Evolutionary conservation across 2,329 filamentous ascomycete genomes (phyloP).

Genomic region (Colletotrichum liriopes): DNA sequence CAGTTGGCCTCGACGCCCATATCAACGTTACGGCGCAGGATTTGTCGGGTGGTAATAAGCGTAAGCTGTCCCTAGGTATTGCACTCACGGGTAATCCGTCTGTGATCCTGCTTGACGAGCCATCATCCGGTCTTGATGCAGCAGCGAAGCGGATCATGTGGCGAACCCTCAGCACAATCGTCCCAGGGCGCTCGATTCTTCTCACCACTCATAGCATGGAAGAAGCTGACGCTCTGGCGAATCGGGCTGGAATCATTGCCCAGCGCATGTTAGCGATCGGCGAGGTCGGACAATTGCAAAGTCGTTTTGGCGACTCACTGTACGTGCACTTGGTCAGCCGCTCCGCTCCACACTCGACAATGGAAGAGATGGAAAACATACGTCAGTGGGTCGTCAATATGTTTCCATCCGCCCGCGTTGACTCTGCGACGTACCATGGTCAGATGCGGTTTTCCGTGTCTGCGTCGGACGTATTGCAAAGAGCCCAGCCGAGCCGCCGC

Average conservation of each 20-base stretch:
- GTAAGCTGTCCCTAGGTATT: conserved; percentile 90
- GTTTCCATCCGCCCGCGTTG: conserved; percentile 78
- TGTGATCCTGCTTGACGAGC: conserved; percentile 91
- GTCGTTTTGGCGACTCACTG: conserved; percentile 82
- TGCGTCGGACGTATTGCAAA: conserved; percentile 35
- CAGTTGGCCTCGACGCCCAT: conserved; percentile 83
- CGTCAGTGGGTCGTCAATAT: conserved; percentile 74
- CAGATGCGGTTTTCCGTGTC: conserved; percentile 49
- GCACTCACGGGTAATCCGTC: conserved; percentile 93
- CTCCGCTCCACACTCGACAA: conserved; percentile 80
- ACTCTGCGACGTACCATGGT: conserved; percentile 65
- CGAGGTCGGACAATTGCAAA: conserved; percentile 78
- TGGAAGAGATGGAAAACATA: conserved; percentile 77
- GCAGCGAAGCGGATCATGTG: conserved; percentile 95
- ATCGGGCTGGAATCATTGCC: conserved; percentile 88
- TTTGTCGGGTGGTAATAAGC: conserved; percentile 91
- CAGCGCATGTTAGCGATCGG: conserved; percentile 89
- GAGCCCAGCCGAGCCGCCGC: not conserved
- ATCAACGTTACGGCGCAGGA: conserved; percentile 81
- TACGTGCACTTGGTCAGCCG: conserved; percentile 86
- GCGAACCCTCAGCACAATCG: conserved; percentile 83
- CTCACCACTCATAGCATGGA: conserved; percentile 97
- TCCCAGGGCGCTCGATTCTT: conserved; percentile 84
- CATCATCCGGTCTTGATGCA: conserved; percentile 89
- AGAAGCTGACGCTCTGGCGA: conserved; percentile 90